These are phyloP conservation scores for Psilocybe mexicana DNA, from an alignment of 1,284 basidiomycete species.

Conservation along the genomic window DNA sequence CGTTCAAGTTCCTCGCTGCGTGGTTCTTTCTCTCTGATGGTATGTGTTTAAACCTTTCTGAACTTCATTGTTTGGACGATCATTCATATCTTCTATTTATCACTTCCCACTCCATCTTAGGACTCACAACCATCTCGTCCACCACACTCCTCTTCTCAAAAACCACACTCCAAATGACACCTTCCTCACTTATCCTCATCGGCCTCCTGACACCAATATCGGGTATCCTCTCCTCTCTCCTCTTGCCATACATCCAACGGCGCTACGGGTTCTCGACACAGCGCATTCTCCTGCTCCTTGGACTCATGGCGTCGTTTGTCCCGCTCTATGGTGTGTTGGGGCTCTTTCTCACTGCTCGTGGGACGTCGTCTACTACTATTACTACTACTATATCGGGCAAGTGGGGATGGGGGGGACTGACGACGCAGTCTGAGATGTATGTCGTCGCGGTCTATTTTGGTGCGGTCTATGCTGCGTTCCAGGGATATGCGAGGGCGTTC, in stretches of 20 bases:
- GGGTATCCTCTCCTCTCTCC: slow-evolving; percentile 75
- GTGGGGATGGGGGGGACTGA: slow-evolving; percentile 49
- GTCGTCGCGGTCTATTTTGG: slow-evolving; percentile 82
- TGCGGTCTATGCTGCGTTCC: slow-evolving; percentile 76
- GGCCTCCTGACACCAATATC: slow-evolving; percentile 67
- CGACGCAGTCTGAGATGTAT: slow-evolving; percentile 83
- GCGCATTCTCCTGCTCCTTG: slow-evolving; percentile 64
- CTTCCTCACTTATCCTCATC: slow-evolving; percentile 71
- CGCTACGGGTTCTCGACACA: slow-evolving; percentile 66
- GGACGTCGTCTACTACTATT: too few relatives aligned
- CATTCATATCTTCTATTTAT: too few relatives aligned
- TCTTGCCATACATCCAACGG: slow-evolving; percentile 69
- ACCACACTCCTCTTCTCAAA: slow-evolving; percentile 84
- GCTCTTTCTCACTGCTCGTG: slow-evolving; percentile 50
- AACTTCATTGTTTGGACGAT: too few relatives aligned
- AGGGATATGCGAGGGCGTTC: slow-evolving; percentile 79
- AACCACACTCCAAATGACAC: slow-evolving; percentile 73
- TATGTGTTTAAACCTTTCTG: too few relatives aligned
- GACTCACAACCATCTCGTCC: slow-evolving; percentile 82
- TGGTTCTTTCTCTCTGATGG: slow-evolving; percentile 94
- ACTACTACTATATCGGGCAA: too few relatives aligned
- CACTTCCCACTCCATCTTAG: slow-evolving; percentile 32
- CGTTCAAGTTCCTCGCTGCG: slow-evolving; percentile 84
- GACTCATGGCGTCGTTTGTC: slow-evolving; percentile 66
- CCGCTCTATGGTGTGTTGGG: slow-evolving; percentile 84